These are phyloP conservation scores for Aspergillus neotritici DNA, from an alignment of 2,329 filamentous ascomycete species.

Conservation along the genomic window DNA sequence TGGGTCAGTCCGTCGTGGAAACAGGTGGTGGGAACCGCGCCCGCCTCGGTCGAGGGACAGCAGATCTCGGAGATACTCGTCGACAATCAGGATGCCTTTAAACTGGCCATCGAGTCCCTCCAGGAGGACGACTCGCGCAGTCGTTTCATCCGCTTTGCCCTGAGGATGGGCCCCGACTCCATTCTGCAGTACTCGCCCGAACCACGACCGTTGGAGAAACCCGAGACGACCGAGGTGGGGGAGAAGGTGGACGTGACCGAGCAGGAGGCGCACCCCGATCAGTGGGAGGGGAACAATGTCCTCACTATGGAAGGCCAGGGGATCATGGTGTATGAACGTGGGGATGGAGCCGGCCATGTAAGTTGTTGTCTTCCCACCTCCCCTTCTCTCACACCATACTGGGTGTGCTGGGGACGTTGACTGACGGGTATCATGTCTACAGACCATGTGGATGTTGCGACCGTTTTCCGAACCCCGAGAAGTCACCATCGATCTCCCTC, in stretches of 20 bases:
- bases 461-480: constrained; percentile 83
- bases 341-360: constrained; percentile 85
- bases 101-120: constrained; percentile 80
- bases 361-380: constrained; percentile 38
- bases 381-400: background rate
- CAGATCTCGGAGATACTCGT: constrained; percentile 75
- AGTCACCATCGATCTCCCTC: constrained; percentile 90
- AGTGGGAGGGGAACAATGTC: constrained; percentile 42
- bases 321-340: constrained; percentile 95
- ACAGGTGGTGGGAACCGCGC: constrained; percentile 78
- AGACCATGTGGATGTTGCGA: constrained; percentile 99
- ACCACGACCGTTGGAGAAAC: constrained; percentile 22
- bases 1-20: constrained; percentile 97
- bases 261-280: constrained; percentile 34
- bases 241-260: constrained; percentile 22
- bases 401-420: constrained; percentile 6
- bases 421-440: constrained; percentile 21
- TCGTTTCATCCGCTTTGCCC: constrained; percentile 76
- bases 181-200: constrained; percentile 50
- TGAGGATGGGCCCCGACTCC: constrained; percentile 64
- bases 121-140: constrained; percentile 88
- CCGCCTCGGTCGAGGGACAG: constrained; percentile 67
- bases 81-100: constrained; percentile 73
- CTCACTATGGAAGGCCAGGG: constrained; percentile 91
- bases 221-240: constrained; percentile 6